A percentile compares a stretch with the other conserved stretches of the same genome.
Evolutionary conservation across 345 rosid species (phyloP).

Genomic region (Eucalyptus fibrosa): DNA sequence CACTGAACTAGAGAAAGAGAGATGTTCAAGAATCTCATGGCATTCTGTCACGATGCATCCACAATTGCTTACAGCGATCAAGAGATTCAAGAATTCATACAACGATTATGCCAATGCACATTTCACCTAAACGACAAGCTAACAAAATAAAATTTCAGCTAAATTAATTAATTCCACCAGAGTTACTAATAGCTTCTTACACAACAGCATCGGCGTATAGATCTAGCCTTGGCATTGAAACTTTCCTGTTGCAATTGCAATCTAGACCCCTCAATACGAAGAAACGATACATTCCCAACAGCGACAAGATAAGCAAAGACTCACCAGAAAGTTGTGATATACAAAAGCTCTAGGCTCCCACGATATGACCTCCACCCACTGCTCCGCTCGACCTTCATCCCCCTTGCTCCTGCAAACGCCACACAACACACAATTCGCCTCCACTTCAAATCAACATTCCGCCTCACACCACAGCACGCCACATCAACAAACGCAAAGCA

Average conservation of each 20-base stretch:
- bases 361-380: slow-evolving; percentile 81
- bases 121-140: neutral
- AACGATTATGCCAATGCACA: neutral
- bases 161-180: neutral
- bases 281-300: neutral
- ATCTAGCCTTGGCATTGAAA: neutral
- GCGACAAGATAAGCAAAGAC: neutral
- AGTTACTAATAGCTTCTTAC: neutral
- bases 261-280: neutral
- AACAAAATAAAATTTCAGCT: neutral
- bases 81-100: neutral
- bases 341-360: slow-evolving; percentile 93
- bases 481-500: neutral
- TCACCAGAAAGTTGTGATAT: slow-evolving; percentile 87
- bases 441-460: neutral
- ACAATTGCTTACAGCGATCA: neutral
- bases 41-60: neutral
- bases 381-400: slow-evolving; percentile 45
- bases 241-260: neutral
- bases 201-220: neutral
- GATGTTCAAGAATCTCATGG: neutral
- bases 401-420: slow-evolving; percentile 13
- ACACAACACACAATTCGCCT: neutral
- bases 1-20: neutral
- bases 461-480: neutral